Evolutionary conservation across 495 filamentous ascomycete species (phyloP), one percentile per base, ranked within the genome.

Genomic region (Platismatia glauca): DNA sequence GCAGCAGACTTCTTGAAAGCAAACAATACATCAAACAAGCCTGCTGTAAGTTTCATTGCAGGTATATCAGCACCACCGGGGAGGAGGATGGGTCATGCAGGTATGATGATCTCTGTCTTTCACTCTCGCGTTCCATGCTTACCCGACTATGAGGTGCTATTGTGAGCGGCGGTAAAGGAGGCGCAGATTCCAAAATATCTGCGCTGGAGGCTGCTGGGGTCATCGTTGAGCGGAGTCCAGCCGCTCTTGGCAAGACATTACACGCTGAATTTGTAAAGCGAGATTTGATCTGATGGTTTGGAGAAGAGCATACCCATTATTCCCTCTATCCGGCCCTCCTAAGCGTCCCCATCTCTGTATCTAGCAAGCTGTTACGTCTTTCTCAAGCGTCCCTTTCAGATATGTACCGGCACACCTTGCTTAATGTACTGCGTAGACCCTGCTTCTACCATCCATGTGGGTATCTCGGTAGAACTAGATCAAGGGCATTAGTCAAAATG

Each of bases 31-130:
- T 77, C 82, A 74, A 90, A 95, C 79, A 99, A 96, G 82, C 94
- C 94, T 63, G 90, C 95, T 60, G 94, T 99, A 61, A 88, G 86
- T 74, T 99, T 99, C 79, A 99, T 99, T 71, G 94, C 94, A 67
- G 94, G 94, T 78, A 97, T 99, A 77, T 92, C 89, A 62, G 94
- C 94, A 63, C 94, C 94, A 61, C 92, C 94, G 44, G 94, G 94
- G 72, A 84, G 94, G 71, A 86, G 94, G 72, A 99, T 97, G 94
- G 94, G 94, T 67, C 94, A 99, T 81, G 94, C 94, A 68, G 94
- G 88, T 78, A 73, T 62, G 73, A 72, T 22, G 34, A 43, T 13
- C n/a, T 20, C 29, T 20, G 7, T 58, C 11, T 57, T 4, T 57
- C 1, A 39, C 11, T 8, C 16, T 24, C 20, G 16, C 46, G 20